Evolutionary conservation across 805 yeast species (phyloP).

Genomic region (Teunomyces atbi): DNA sequence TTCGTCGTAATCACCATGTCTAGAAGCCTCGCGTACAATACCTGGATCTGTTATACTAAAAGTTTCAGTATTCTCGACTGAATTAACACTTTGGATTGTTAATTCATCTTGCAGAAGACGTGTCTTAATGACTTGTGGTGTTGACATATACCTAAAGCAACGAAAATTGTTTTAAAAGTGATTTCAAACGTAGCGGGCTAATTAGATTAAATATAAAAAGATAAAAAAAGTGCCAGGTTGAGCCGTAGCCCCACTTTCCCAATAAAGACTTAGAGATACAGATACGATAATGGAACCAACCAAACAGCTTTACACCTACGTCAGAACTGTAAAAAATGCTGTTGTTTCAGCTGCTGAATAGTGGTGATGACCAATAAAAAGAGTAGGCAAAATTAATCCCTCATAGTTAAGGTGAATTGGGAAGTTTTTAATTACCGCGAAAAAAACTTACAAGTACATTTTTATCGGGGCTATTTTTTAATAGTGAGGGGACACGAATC

Average conservation of each 20-base stretch:
- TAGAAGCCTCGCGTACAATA: slow-evolving; percentile 1
- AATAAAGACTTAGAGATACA: background rate
- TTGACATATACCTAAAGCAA: background rate
- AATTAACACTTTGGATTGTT: slow-evolving; percentile 14
- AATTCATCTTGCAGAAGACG: slow-evolving; percentile 9
- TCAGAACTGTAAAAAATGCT: background rate
- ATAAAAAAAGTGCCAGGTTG: background rate
- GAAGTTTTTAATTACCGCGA: background rate
- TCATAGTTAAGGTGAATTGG: slow-evolving; percentile 2
- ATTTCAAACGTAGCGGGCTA: no score
- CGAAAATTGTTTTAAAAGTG: background rate
- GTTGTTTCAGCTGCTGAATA: background rate
- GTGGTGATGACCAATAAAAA: background rate
- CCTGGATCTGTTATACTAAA: slow-evolving; percentile 4
- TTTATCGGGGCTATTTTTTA: background rate
- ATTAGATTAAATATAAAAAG: no score
- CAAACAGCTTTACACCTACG: background rate
- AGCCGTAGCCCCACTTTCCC: background rate
- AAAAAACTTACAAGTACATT: background rate
- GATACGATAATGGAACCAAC: background rate
- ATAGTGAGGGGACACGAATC: background rate
- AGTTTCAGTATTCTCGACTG: slow-evolving; percentile 18
- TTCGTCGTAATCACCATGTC: slow-evolving; percentile 8
- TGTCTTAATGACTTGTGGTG: slow-evolving; percentile 3
- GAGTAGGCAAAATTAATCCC: slow-evolving; percentile 1